These are phyloP conservation scores for Rosellinia necatrix DNA, from an alignment of 2,329 filamentous ascomycete species.

Conservation along the genomic window DNA sequence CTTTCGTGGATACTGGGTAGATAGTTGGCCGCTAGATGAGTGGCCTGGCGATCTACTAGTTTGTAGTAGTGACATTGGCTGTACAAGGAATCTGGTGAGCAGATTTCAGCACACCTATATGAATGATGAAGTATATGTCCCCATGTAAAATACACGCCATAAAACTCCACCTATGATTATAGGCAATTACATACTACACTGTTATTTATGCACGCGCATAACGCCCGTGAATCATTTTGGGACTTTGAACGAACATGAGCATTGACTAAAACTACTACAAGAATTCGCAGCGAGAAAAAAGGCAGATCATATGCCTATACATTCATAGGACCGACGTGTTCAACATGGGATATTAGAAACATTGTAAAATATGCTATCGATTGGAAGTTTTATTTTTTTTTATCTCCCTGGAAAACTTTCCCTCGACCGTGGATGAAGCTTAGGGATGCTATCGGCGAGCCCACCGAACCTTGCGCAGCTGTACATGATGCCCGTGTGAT, in stretches of 20 bases:
- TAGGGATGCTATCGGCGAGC: neutral
- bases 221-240: no score
- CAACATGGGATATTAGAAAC: no score
- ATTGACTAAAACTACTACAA: no score
- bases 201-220: no score
- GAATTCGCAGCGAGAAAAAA: no score
- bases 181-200: no score
- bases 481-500: constrained; percentile 23
- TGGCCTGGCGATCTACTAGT: neutral
- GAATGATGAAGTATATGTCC: neutral
- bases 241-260: no score
- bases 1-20: neutral
- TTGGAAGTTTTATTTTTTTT: constrained; percentile 13
- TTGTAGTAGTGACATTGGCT: neutral
- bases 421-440: no score
- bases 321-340: no score
- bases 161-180: no score
- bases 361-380: constrained; percentile 19
- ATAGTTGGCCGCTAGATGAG: no score
- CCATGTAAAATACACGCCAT: neutral
- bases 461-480: constrained; percentile 14
- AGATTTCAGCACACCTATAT: neutral
- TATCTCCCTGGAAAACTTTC: neutral
- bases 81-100: neutral
- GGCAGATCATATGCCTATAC: no score